Conservation (phyloP, 2,329 filamentous ascomycete species). For the Dryadomyces sulphureus region DNA sequence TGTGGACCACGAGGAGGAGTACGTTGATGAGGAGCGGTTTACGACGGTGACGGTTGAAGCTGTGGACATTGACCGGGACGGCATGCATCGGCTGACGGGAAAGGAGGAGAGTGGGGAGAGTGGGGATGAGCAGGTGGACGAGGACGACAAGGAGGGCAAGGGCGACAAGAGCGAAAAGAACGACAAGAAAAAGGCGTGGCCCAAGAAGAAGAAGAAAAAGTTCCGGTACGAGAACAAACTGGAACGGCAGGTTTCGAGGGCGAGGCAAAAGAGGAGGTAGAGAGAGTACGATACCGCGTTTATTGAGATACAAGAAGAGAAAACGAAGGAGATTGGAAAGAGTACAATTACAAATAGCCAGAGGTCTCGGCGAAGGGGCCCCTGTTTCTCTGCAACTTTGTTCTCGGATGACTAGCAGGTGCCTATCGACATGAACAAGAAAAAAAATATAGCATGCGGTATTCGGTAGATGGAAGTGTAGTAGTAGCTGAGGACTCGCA, state of each 20-base stretch:
- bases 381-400: not conserved
- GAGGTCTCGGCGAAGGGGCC: not conserved
- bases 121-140: conserved; percentile 21
- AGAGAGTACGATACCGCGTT: too few relatives aligned
- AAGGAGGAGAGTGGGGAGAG: conserved; percentile 10
- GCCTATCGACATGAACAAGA: not conserved
- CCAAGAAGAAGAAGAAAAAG: conserved; percentile 65
- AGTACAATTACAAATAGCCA: not conserved
- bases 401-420: not conserved
- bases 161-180: conserved; percentile 16
- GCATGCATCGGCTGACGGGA: conserved; percentile 40
- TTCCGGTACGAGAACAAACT: conserved; percentile 86
- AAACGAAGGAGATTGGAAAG: not conserved
- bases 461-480: conserved; percentile 7
- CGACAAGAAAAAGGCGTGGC: conserved; percentile 30
- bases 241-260: conserved; percentile 60
- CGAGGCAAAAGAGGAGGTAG: conserved; percentile 38
- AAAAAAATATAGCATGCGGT: conserved; percentile 4
- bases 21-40: conserved; percentile 89
- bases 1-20: conserved; percentile 77
- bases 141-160: conserved; percentile 18
- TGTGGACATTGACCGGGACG: conserved; percentile 64
- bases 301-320: not conserved
- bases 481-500: conserved; percentile 1
- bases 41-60: conserved; percentile 90